phyloP scores from a whole-genome alignment of 106 monocot genomes.

The Chionographis japonica region DNA sequence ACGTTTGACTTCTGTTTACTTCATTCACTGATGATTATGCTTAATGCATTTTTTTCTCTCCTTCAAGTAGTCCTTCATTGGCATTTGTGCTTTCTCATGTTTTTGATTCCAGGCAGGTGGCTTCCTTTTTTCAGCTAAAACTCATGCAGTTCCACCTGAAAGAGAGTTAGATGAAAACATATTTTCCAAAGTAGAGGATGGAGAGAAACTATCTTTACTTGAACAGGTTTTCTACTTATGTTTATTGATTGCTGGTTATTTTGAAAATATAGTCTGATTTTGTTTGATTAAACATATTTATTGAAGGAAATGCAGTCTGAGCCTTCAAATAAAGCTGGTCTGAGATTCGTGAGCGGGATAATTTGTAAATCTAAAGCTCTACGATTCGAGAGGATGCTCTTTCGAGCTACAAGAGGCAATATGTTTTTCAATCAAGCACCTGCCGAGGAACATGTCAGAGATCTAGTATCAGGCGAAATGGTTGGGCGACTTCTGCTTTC shows the following conservation, averaged over 20 bases:
- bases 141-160: constrained; percentile 54
- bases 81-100: constrained; percentile 22
- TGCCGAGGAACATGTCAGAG: constrained; percentile 79
- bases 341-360: constrained; percentile 95
- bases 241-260: background rate
- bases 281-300: background rate
- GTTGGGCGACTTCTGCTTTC: constrained; percentile 28
- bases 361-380: constrained; percentile 79
- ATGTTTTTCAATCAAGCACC: constrained; percentile 97
- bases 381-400: constrained; percentile 94
- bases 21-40: background rate
- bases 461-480: constrained; percentile 88
- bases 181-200: constrained; percentile 38
- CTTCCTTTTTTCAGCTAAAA: constrained; percentile 87
- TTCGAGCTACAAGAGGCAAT: constrained; percentile 97
- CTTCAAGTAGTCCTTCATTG: background rate
- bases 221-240: constrained; percentile 59
- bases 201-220: constrained; percentile 59
- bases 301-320: constrained; percentile 60
- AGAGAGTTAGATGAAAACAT: constrained; percentile 84
- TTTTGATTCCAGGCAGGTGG: constrained; percentile 88
- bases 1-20: background rate
- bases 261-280: constrained; percentile 4
- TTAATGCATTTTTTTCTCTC: background rate
- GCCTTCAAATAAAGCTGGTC: constrained; percentile 59